A percentile compares a stretch with the other conserved stretches of the same genome.
Conservation (phyloP, 1,284 basidiomycete genomes). For the Puccinia polysora region DNA sequence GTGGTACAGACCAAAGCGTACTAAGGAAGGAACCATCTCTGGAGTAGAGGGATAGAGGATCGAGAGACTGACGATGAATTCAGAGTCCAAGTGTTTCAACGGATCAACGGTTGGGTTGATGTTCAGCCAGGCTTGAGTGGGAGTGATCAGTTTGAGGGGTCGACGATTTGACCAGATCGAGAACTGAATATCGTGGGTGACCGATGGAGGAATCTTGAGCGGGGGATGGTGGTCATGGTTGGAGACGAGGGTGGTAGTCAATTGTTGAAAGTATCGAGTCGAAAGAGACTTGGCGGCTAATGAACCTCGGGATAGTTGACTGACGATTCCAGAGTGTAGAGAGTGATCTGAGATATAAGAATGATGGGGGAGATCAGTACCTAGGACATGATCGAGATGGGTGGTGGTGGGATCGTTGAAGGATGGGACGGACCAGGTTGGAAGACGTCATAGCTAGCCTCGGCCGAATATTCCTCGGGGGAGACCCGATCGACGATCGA, state of each 20-base stretch:
- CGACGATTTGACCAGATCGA: slow-evolving; percentile 22
- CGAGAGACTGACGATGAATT: slow-evolving; percentile 12
- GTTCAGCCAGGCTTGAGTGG: neutral
- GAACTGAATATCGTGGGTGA: slow-evolving; percentile 23
- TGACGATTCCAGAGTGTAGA: slow-evolving; percentile 10
- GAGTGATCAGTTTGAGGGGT: neutral
- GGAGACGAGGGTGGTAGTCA: neutral
- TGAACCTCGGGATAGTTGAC: slow-evolving; percentile 15
- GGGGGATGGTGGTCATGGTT: neutral
- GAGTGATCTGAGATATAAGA: slow-evolving; percentile 1
- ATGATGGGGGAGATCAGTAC: too few species aligned
- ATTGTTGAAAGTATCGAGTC: slow-evolving; percentile 25
- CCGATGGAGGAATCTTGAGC: neutral
- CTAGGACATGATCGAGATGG: too few species aligned
- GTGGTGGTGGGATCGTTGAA: too few species aligned
- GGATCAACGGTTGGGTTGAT: neutral
- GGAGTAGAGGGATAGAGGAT: neutral
- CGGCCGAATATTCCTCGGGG: slow-evolving; percentile 12
- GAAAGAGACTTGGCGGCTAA: slow-evolving; percentile 17
- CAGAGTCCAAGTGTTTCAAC: slow-evolving; percentile 1
- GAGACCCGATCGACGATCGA: slow-evolving; percentile 15
- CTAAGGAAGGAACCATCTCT: too few species aligned
- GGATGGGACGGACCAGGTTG: slow-evolving; percentile 34
- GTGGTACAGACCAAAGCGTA: neutral
- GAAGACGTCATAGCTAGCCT: slow-evolving; percentile 8